Conservation (phyloP, 805 yeast species). For the Candida berthetii region DNA sequence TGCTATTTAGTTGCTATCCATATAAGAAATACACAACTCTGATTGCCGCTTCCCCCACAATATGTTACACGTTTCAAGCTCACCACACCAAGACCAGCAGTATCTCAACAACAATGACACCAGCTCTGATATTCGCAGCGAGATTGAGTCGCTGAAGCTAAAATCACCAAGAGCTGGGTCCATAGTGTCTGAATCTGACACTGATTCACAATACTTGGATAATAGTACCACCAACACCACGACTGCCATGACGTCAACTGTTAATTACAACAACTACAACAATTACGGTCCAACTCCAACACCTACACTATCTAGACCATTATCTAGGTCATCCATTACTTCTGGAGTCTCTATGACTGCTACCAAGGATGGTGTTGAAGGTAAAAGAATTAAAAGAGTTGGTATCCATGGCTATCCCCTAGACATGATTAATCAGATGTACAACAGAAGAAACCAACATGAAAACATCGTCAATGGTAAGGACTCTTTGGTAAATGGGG, state of each 20-base stretch:
- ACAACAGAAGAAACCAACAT: slow-evolving; percentile 1
- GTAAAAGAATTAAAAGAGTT: slow-evolving; percentile 43
- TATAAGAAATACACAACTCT: no score
- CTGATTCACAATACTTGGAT: not conserved
- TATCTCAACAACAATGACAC: not conserved
- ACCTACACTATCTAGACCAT: slow-evolving; percentile 42
- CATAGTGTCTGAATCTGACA: not conserved
- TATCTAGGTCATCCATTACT: slow-evolving; percentile 55
- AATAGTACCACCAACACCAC: not conserved
- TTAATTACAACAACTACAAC: no score
- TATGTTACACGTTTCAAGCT: not conserved
- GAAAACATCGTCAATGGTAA: not conserved
- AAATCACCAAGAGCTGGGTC: not conserved
- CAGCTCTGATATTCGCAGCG: not conserved
- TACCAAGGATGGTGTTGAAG: slow-evolving; percentile 70
- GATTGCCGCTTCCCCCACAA: no score
- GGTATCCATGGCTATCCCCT: slow-evolving; percentile 34
- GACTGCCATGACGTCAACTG: not conserved
- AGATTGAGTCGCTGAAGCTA: not conserved
- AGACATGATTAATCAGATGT: slow-evolving; percentile 29
- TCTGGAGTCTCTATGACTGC: slow-evolving; percentile 71
- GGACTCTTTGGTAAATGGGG: not conserved
- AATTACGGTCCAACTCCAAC: not conserved
- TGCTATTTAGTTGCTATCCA: no score
- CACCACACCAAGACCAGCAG: not conserved